phyloP scores from a whole-genome alignment of 768 basidiomycete species.

The Exidia glandulosa region DNA sequence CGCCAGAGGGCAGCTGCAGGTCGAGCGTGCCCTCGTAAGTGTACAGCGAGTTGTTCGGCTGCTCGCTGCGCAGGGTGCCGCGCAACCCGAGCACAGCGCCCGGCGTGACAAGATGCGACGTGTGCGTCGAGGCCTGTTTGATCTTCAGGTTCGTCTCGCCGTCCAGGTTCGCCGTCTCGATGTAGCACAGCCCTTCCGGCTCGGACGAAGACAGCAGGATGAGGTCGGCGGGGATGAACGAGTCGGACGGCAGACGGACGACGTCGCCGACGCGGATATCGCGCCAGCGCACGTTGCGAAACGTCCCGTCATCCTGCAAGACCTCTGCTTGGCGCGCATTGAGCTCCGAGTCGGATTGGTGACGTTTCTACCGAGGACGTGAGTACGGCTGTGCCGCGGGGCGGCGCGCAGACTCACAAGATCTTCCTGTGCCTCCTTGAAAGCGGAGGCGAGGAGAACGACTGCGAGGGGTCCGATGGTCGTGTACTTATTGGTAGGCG shows the following conservation, averaged over 20 bases:
- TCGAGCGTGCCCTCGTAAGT: conserved; percentile 84
- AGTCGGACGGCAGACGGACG: conserved; percentile 79
- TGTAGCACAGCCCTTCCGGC: conserved; percentile 94
- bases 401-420: conserved; percentile 40
- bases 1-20: conserved; percentile 41
- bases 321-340: conserved; percentile 77
- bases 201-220: conserved; percentile 81
- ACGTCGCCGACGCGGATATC: conserved; percentile 86
- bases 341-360: conserved; percentile 86
- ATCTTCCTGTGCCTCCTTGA: conserved; percentile 95
- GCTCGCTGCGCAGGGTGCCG: conserved; percentile 85
- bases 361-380: conserved; percentile 54
- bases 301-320: conserved; percentile 43
- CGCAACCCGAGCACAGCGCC: conserved; percentile 57
- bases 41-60: conserved; percentile 95
- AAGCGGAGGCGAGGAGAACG: conserved; percentile 85
- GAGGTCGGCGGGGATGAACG: conserved; percentile 94
- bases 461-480: conserved; percentile 85
- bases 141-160: conserved; percentile 99
- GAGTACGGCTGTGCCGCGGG: not conserved
- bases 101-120: conserved; percentile 67
- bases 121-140: conserved; percentile 86
- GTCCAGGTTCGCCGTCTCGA: conserved; percentile 95
- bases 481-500: conserved; percentile 90
- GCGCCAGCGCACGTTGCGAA: conserved; percentile 75